Evolutionary conservation across 176 grass and related monocot genomes (phyloP), one percentile per base, ranked within the genome.

Genomic region (Carex littledalei): DNA sequence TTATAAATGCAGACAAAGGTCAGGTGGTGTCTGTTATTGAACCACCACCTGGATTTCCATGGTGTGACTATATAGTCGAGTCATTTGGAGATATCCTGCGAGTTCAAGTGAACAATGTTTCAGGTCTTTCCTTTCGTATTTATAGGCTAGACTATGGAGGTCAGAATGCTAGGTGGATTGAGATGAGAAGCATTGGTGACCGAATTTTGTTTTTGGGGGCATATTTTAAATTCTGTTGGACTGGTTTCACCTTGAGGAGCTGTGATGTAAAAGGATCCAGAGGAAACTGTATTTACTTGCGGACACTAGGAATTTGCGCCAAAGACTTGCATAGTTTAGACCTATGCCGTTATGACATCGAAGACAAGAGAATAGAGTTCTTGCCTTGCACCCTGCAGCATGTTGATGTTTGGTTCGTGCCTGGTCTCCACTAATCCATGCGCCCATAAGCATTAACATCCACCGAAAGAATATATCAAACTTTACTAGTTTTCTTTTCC

Each of bases 351-450:
- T 64, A 64, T 64, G 62, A 64, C 24, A 26, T 64, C 9, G 62
- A 26, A 3, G 8, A 64, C 20, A 64, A 64, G 9, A 64, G 0
- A 26, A 26, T 8, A 11, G 62, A 64, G 62, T 26, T 26, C 62
- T 64, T 64, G 2, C 62, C 20, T 26, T 12, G 1, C 3, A 3
- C 7, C 6, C 0, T 0, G 0, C 8, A 12, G 0, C n/a, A 11
- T 1, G 0, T 12, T 26, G 18, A 4, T 1, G n/a, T 9, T 26
- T 64, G 62, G 62, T 64, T 64, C 2, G n/a, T 26, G 22, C 62
- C 22, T 64, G 6, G 60, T 63, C 60, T 63, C 20, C 18, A 24
- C 60, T 10, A 24, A 24, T 63, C n/a, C n/a, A 8, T 29, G 29
- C 29, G 20, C 6, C 20, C 60, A 24, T 63, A 22, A 24, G n/a